Evolutionary conservation across 2,329 filamentous ascomycete genomes (phyloP), one percentile per base, ranked within the genome.

Genomic region (Colletotrichum liaoningense): DNA sequence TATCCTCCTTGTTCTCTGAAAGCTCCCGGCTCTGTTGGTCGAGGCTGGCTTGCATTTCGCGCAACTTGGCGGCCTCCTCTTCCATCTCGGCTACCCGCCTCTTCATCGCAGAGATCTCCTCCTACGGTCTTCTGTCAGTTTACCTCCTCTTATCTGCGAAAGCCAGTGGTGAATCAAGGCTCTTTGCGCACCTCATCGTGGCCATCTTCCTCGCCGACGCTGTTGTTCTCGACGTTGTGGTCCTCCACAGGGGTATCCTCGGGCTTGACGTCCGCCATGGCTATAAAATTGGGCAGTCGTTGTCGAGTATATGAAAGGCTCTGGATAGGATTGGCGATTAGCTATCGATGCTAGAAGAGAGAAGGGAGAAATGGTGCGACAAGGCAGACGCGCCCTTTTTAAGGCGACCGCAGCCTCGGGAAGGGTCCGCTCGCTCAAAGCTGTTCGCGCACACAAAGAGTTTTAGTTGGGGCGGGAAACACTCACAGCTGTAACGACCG

Each of bases 91-190:
- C 94, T 75, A 97, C 94, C 77, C 94, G 90, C 79, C 90, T 90
- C 88, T 96, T 97, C 94, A 97, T 97, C 72, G 93, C 94, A 74
- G 91, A 91, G 79, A 97, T 96, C 84, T 97, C 94, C 88, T 96
- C 89, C 89, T 91, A 62, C 67, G 77, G 66, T 74, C 54, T 65
- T 54, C 59, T 69, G 68, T 75, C 72, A 75, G 65, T 67, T 49
- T 67, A 76, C 73, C 78, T 71, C 74, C 62, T 72, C 69, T 72
- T 74, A 65, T 66, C 63, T 73, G 66, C 71, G 72, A 72, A 67
- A 67, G 68, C 68, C 63, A 30, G 59, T 67, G 72, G 58, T 46
- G 58, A 49, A 63, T 28, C 64, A 73, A 75, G 58, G 68, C 49
- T 70, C 55, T 64, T 67, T 76, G 80, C 84, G 80, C 80, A 87